phyloP scores from a whole-genome alignment of 2,329 filamentous ascomycete genomes.

The Ophidiomyces ophidiicola region DNA sequence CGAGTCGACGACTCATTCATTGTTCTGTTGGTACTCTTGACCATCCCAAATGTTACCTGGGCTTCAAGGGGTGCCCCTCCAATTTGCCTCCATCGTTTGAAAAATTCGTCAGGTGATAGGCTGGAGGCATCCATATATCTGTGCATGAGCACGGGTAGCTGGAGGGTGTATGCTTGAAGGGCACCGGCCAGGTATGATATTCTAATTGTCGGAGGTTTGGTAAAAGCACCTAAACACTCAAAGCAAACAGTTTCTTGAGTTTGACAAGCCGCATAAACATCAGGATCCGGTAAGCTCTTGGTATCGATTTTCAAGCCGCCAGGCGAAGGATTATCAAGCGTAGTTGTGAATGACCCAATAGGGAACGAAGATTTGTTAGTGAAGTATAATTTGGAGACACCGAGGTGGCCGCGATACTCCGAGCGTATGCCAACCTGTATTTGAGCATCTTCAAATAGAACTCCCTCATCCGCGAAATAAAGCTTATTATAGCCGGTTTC shows the following conservation, averaged over 20 bases:
- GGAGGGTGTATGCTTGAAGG: conserved; percentile 80
- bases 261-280: conserved; percentile 60
- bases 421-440: conserved; percentile 84
- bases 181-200: conserved; percentile 91
- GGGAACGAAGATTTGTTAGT: conserved; percentile 80
- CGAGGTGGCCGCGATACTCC: conserved; percentile 90
- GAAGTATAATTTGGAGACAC: conserved; percentile 91
- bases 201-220: conserved; percentile 75
- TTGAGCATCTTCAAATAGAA: conserved; percentile 90
- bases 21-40: conserved; percentile 45
- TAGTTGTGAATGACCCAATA: conserved; percentile 87
- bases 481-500: conserved; percentile 77
- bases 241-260: conserved; percentile 93
- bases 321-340: conserved; percentile 58
- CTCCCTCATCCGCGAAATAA: conserved; percentile 66
- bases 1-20: conserved; percentile 61
- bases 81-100: conserved; percentile 98
- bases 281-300: conserved; percentile 77
- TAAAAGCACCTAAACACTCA: conserved; percentile 69
- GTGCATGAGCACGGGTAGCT: conserved; percentile 76
- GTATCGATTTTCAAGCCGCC: conserved; percentile 70
- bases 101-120: conserved; percentile 82
- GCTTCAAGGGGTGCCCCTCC: conserved; percentile 76
- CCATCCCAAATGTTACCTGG: conserved; percentile 69
- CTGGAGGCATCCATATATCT: conserved; percentile 96